Base-by-base conservation (phyloP, 345 rosid species). In the Excoecaria agallocha region DNA sequence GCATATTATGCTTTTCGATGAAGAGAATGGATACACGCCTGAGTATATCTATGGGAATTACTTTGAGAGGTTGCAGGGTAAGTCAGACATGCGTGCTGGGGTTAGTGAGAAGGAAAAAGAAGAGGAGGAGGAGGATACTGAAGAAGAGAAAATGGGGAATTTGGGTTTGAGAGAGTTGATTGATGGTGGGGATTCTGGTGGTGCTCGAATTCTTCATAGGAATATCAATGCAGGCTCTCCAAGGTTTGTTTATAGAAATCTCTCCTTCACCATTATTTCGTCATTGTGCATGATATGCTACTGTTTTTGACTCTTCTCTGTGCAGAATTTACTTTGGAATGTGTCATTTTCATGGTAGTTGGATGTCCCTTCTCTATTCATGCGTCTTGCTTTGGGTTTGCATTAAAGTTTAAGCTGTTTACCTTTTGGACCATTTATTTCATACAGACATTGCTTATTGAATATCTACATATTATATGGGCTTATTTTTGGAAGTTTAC, bases 21-120 rank as follows among this genome's bases (percentile, higher is more conserved):
- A 93, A 66, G 96, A 90, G 72, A 81, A 89, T 58, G 99, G 96
- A 48, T 93, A 87, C 19, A 81, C 85, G 0, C 97, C 99, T 0
- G 98, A 93, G 89, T 95, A 93, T 77, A 91, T 95, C 12, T 95
- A 95, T 52, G 99, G 99, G 55, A 93, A 95, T 81, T 93, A 95
- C 84, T 95, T 95, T 59, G 98, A 93, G 90, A 89, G 94, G 80
- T 82, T 93, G 88, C 88, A 78, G 68, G 87, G 80, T 38, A 86
- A 82, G 76, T 56, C 37, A 7, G 48, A 3, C 15, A 10, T 16
- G 8, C 41, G 76, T 0, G 68, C 64, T 0, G 77, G 69, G 8
- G 74, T 72, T 13, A 71, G 75, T 72, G 78, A 43, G 5, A 79
- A 57, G 51, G 79, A 67, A 68, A 76, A 60, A 45, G 55, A 80